These are phyloP conservation scores for Monosporascus sp. DNA, from an alignment of 2,329 filamentous ascomycete species.

Conservation along the genomic window DNA sequence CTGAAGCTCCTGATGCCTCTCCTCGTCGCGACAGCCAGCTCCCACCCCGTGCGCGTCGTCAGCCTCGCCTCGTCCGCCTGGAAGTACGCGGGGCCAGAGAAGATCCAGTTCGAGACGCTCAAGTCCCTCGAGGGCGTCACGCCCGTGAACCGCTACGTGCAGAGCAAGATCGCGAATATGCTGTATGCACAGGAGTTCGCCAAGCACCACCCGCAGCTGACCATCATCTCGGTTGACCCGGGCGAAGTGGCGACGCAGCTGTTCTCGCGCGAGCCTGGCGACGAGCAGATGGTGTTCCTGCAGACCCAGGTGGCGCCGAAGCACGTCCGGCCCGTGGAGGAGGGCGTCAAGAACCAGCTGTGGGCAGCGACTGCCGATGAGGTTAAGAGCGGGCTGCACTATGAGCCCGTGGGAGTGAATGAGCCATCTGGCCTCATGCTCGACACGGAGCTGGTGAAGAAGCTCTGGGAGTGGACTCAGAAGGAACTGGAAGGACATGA, in stretches of 20 bases:
- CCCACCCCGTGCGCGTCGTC: slow-evolving; percentile 5
- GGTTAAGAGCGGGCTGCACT: slow-evolving; percentile 26
- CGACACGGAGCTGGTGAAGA: slow-evolving; percentile 19
- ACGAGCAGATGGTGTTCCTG: slow-evolving; percentile 11
- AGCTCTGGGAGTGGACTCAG: slow-evolving; percentile 29
- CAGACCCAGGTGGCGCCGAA: slow-evolving; percentile 10
- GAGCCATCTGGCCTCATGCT: slow-evolving; percentile 10
- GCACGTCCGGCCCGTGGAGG: slow-evolving; percentile 17
- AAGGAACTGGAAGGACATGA: slow-evolving; percentile 20
- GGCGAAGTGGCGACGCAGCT: slow-evolving; percentile 22
- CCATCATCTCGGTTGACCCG: slow-evolving; percentile 21
- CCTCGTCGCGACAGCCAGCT: slow-evolving; percentile 5
- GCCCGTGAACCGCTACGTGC: slow-evolving; percentile 19
- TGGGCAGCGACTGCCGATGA: slow-evolving; percentile 29
- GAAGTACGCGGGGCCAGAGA: slow-evolving; percentile 4
- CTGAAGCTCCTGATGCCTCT: slow-evolving; percentile 22
- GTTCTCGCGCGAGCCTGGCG: slow-evolving; percentile 6
- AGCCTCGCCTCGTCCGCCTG: slow-evolving; percentile 5
- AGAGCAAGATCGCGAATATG: slow-evolving; percentile 31
- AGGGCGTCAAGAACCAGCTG: slow-evolving; percentile 33
- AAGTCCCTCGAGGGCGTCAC: slow-evolving; percentile 1
- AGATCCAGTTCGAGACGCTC: slow-evolving; percentile 10
- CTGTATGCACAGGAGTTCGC: slow-evolving; percentile 26
- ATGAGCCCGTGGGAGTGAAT: slow-evolving; percentile 29
- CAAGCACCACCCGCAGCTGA: slow-evolving; percentile 19